Percentiles rank a stretch among this genome's conserved stretches.
Conservation (phyloP, 164 flowering plant species). For the Annona squamosa region DNA sequence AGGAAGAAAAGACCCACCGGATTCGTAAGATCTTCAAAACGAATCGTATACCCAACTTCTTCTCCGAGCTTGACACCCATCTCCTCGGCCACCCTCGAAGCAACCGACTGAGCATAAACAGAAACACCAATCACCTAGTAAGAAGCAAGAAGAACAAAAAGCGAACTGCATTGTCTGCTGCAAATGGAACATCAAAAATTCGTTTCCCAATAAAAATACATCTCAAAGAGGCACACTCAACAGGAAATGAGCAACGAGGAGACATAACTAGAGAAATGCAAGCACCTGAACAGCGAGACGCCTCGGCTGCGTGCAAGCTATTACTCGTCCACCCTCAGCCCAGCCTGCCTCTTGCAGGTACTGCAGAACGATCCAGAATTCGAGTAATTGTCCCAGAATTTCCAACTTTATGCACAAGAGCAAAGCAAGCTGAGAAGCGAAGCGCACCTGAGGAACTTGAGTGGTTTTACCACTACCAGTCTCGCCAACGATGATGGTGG, state of each 20-base stretch:
- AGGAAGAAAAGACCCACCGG: constrained; percentile 30
- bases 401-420: not conserved
- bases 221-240: not conserved
- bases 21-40: constrained; percentile 81
- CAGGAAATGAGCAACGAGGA: not conserved
- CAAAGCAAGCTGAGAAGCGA: not conserved
- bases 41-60: constrained; percentile 92
- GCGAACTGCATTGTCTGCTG: not conserved
- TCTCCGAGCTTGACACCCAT: constrained; percentile 96
- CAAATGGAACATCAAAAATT: not conserved
- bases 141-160: not conserved
- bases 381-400: not conserved
- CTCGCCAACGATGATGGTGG: constrained; percentile 85
- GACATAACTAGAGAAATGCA: not conserved
- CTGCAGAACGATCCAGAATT: constrained; percentile 26
- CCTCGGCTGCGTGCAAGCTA: constrained; percentile 96
- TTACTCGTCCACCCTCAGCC: constrained; percentile 87
- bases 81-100: constrained; percentile 94
- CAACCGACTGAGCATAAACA: constrained; percentile 51
- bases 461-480: constrained; percentile 98
- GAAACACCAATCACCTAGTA: not conserved
- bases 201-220: not conserved
- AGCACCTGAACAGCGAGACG: constrained; percentile 86
- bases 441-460: constrained; percentile 84
- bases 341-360: constrained; percentile 93